Conservation (phyloP, 306 rosid genomes). For the Fragaria nilgerrensis region DNA sequence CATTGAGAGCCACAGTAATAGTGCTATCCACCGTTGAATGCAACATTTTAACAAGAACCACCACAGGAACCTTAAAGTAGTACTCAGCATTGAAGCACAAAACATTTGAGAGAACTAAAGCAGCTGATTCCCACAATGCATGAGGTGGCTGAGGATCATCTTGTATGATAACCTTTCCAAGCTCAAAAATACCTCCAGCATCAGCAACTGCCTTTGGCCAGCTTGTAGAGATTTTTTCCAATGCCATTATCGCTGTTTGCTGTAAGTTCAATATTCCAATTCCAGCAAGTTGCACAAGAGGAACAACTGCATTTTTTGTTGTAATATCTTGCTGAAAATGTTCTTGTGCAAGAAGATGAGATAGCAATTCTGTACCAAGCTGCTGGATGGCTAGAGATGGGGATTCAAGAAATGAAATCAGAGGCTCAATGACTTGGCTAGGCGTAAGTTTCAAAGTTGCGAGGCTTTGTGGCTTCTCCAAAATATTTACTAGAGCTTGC, state of each 20-base stretch:
- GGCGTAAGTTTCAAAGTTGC: conserved; percentile 87
- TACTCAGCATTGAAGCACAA: conserved; percentile 68
- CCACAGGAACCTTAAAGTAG: conserved; percentile 89
- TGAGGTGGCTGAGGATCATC: conserved; percentile 97
- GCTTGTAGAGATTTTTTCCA: conserved; percentile 80
- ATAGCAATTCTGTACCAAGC: conserved; percentile 91
- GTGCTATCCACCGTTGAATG: conserved; percentile 81
- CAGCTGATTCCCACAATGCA: conserved; percentile 92
- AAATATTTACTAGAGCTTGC: conserved; percentile 94
- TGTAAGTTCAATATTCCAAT: conserved; percentile 93
- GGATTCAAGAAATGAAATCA: conserved; percentile 87
- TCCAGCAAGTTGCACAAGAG: conserved; percentile 97
- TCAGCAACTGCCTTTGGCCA: conserved; percentile 99
- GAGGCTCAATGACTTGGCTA: conserved; percentile 91
- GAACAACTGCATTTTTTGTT: conserved; percentile 88
- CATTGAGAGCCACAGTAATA: conserved; percentile 69
- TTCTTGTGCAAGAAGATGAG: conserved; percentile 95
- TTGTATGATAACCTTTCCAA: conserved; percentile 92
- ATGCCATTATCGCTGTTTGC: conserved; percentile 87
- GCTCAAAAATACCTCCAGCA: conserved; percentile 95
- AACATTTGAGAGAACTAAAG: conserved; percentile 87
- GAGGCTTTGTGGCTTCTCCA: conserved; percentile 98
- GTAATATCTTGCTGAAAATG: conserved; percentile 98
- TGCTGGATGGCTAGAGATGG: conserved; percentile 95
- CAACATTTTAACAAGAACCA: conserved; percentile 91